A percentile compares a stretch with the other conserved stretches of the same genome.
phyloP scores from a whole-genome alignment of 768 basidiomycete genomes.

The Lanmaoa rubissima region DNA sequence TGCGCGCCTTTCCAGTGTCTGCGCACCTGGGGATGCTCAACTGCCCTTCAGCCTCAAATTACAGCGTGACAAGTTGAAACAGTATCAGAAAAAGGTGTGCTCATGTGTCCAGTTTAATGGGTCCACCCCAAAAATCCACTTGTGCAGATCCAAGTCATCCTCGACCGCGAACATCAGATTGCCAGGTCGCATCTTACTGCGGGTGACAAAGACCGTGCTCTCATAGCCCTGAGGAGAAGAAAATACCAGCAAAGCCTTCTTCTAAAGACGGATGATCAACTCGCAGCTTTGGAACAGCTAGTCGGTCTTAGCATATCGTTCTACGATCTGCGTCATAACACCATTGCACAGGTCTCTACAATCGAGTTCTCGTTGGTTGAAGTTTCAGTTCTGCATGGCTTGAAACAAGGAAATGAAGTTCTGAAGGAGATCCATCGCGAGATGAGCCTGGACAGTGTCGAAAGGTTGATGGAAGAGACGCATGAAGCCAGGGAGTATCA shows the following conservation, averaged over 20 bases:
- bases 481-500: slow-evolving; percentile 92
- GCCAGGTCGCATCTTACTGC: slow-evolving; percentile 77
- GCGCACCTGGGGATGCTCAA: slow-evolving; percentile 20
- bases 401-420: slow-evolving; percentile 92
- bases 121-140: neutral
- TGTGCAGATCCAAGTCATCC: slow-evolving; percentile 75
- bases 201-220: slow-evolving; percentile 84
- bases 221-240: slow-evolving; percentile 82
- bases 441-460: slow-evolving; percentile 90
- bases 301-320: slow-evolving; percentile 42
- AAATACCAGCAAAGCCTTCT: slow-evolving; percentile 94
- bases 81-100: slow-evolving; percentile 90
- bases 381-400: slow-evolving; percentile 86
- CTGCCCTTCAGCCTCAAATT: slow-evolving; percentile 72
- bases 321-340: neutral
- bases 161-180: slow-evolving; percentile 86
- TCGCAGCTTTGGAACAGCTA: slow-evolving; percentile 85
- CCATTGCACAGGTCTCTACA: slow-evolving; percentile 69
- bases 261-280: slow-evolving; percentile 83
- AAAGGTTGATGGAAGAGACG: slow-evolving; percentile 90
- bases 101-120: neutral
- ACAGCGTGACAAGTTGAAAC: slow-evolving; percentile 92
- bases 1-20: slow-evolving; percentile 42
- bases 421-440: slow-evolving; percentile 93
- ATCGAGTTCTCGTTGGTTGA: slow-evolving; percentile 97